phyloP scores from a whole-genome alignment of 805 yeast genomes.

The Ogataea parapolymorpha region DNA sequence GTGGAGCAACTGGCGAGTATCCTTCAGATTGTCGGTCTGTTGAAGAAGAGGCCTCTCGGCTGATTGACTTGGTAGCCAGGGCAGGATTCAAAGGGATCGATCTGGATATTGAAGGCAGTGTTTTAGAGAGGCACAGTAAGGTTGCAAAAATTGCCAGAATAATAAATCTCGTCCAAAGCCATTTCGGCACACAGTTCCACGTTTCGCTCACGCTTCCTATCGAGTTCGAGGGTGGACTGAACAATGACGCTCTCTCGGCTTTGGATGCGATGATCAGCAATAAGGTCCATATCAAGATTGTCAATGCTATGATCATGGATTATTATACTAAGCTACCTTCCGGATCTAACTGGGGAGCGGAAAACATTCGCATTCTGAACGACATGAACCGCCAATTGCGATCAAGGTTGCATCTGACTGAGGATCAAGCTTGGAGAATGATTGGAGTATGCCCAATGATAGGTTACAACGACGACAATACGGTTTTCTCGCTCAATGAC shows the following conservation, averaged over 20 bases:
- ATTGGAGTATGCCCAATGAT: constrained; percentile 35
- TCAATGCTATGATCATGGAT: constrained; percentile 34
- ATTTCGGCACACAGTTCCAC: constrained; percentile 8
- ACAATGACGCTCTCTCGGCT: constrained; percentile 13
- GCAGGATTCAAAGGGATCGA: constrained; percentile 24
- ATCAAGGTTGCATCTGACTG: constrained; percentile 5
- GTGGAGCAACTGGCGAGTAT: constrained; percentile 31
- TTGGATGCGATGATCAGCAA: constrained; percentile 13
- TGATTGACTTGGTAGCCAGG: constrained; percentile 15
- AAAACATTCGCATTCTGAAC: constrained; percentile 26
- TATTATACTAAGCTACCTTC: constrained; percentile 27
- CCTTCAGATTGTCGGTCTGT: constrained; percentile 14
- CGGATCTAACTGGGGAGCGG: constrained; percentile 26
- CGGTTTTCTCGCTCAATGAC: constrained; percentile 23
- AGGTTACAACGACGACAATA: constrained; percentile 31
- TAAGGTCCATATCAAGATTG: constrained; percentile 11
- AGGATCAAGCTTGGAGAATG: constrained; percentile 20
- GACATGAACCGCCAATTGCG: constrained; percentile 16
- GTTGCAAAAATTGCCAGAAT: constrained; percentile 17
- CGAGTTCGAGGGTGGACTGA: constrained; percentile 26
- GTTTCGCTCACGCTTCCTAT: constrained; percentile 31
- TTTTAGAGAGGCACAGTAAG: constrained; percentile 9
- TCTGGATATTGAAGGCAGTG: constrained; percentile 31
- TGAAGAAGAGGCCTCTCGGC: constrained; percentile 16
- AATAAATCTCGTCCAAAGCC: constrained; percentile 9